Evolutionary conservation across 768 basidiomycete genomes (phyloP), one percentile per base, ranked within the genome.

Genomic region (Mycena alexandri): DNA sequence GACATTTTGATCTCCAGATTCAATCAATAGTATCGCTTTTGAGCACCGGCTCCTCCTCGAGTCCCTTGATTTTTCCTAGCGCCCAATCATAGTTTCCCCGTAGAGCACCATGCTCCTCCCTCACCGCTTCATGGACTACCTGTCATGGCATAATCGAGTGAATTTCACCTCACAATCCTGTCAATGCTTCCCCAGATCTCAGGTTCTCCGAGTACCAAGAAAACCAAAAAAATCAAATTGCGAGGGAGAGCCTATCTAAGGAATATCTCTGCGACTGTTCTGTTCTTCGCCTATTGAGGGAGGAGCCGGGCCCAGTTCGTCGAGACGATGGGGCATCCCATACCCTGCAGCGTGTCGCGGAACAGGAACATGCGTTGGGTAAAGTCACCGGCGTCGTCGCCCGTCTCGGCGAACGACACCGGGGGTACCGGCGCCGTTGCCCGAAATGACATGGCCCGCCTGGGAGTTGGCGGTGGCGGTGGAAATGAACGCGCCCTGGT

Each of bases 341-440:
- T 62, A 42, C 61, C 61, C 61, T 62, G 61, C 50, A 62, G 13
- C 50, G 61, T 62, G 51, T 62, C 51, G 50, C 61, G 61, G 61
- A 62, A 62, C 42, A 52, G 24, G 61, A 62, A 62, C 50, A 62
- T 50, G 50, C 61, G 61, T 29, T 62, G 42, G 36, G 51, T 51
- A 42, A 50, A 41, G 61, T 62, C 61, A 42, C 38, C 9, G 36
- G 53, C 53, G 53, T 55, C 22, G 53, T 55, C 21, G 53, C 53
- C 53, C 36, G 53, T 55, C 53, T 25, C 51, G 61, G 61, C 50
- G 61, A 62, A 62, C 17, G 61, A 53, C 34, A 53, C 51, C 25
- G 61, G 51, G n/a, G 50, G 61, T 53, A 19, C 61, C 61, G 50
- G 61, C 61, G 50, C 61, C 61, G 61, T 62, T 62, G 61, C 61